Evolutionary conservation across 306 rosid species (phyloP), one percentile per base, ranked within the genome.

Genomic region (Cercis canadensis): DNA sequence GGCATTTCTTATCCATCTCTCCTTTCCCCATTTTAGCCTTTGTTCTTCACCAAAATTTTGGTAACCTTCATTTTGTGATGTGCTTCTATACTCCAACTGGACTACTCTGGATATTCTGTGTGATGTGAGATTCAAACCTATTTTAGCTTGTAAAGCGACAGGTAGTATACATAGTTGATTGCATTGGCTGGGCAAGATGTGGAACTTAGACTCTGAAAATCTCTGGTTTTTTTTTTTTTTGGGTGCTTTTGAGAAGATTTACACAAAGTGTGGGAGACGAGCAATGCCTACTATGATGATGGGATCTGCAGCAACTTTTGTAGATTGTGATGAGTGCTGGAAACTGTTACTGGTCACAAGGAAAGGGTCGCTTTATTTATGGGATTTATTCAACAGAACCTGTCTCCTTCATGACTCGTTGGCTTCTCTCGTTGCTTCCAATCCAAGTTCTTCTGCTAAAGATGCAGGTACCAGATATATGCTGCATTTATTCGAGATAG

Each of bases 321-420:
- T 92, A 59, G 98, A 92, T 44, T 92, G 98, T 29, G 98, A 92
- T 14, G 96, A 92, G 76, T 78, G 80, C 86, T 92, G 97, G 98
- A 90, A 80, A 79, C 75, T 92, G 84, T 80, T 92, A 72, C 73
- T 94, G 82, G 97, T 94, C 78, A 91, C 99, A 57, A 87, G 89
- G 73, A 91, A 86, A 60, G 97, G 99, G 47, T 84, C 91, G 56
- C 73, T 94, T 61, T 89, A 86, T 68, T 65, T 94, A 29, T 94
- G 99, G 99, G 97, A 94, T 82, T 73, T 94, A 53, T 84, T 87
- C 72, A 91, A 85, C 51, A 80, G 74, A 56, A 85, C 76, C 31
- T 94, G 99, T 76, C 85, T 92, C 52, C 90, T 90, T 72, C 88
- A 92, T 24, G 92, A 92, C 80, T 85, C 98, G 0, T 60, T 94